Percentiles rank a stretch among this genome's conserved stretches.
Evolutionary conservation across 805 yeast species (phyloP).

Genomic region (Candida argentea): DNA sequence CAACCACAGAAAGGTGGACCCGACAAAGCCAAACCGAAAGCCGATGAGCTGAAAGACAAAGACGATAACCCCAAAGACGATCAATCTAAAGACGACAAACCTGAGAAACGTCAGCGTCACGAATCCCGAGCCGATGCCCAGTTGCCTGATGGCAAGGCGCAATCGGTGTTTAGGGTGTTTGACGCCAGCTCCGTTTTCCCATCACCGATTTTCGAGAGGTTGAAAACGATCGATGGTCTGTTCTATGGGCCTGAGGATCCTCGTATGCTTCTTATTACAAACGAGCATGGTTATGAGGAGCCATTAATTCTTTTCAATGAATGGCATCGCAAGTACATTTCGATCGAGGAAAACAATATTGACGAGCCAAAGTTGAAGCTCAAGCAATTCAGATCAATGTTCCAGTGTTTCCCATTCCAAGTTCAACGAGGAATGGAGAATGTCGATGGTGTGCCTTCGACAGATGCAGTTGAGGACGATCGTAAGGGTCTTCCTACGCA

Average conservation of each 20-base stretch:
- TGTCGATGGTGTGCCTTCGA: conserved; percentile 11
- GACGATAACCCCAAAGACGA: too few species aligned
- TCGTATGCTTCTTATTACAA: conserved; percentile 25
- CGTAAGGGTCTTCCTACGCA: background rate
- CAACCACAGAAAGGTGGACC: too few species aligned
- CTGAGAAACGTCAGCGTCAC: too few species aligned
- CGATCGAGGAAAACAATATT: conserved; percentile 3
- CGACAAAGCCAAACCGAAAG: too few species aligned
- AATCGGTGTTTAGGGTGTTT: background rate
- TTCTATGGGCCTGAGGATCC: conserved; percentile 43
- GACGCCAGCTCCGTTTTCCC: background rate
- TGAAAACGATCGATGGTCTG: background rate
- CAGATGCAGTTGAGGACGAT: background rate
- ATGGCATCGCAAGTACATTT: conserved; percentile 9
- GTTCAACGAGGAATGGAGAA: conserved; percentile 19
- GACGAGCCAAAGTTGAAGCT: conserved; percentile 1
- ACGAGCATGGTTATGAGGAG: conserved; percentile 28
- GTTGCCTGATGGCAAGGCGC: background rate
- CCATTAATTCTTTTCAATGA: conserved; percentile 38
- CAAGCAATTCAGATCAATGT: conserved; percentile 17
- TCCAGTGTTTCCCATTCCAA: conserved; percentile 23
- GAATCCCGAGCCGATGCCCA: background rate
- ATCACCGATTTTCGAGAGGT: background rate
- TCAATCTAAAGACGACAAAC: too few species aligned
- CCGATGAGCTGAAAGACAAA: too few species aligned